Conservation (phyloP, 352 stramenopile genomes). For the Phytophthora cryptogea region DNA sequence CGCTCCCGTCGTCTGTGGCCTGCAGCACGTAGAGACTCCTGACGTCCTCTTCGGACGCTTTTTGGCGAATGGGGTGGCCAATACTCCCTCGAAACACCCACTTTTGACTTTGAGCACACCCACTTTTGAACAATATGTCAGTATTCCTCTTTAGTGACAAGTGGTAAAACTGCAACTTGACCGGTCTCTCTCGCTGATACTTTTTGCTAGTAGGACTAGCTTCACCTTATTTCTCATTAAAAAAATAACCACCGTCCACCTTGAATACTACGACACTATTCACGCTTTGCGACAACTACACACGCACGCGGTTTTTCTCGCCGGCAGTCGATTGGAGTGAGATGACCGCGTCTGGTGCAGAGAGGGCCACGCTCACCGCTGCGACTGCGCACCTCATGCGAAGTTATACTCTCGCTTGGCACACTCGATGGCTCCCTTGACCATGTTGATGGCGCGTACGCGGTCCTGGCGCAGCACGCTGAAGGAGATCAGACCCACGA, state of each 20-base stretch:
- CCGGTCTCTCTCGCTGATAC: background rate
- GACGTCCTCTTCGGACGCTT: constrained; percentile 6
- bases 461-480: constrained; percentile 85
- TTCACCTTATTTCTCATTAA: constrained; percentile 23
- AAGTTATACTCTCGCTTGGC: constrained; percentile 82
- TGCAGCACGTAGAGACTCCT: constrained; percentile 7
- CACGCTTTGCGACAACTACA: constrained; percentile 30
- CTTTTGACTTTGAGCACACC: background rate
- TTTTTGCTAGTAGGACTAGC: constrained; percentile 16
- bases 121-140: background rate
- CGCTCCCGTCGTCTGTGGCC: background rate
- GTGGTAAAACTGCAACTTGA: background rate
- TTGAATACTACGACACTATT: constrained; percentile 39
- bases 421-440: constrained; percentile 85
- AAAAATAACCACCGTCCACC: constrained; percentile 28
- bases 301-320: constrained; percentile 9
- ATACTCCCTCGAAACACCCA: background rate
- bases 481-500: constrained; percentile 89
- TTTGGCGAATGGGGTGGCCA: constrained; percentile 24
- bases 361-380: constrained; percentile 3
- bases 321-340: background rate
- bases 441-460: constrained; percentile 89
- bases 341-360: constrained; percentile 5
- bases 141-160: background rate
- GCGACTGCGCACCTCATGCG: constrained; percentile 35